These are phyloP conservation scores for Phlebiopsis flavidoalba DNA, from an alignment of 768 basidiomycete genomes.

Conservation along the genomic window DNA sequence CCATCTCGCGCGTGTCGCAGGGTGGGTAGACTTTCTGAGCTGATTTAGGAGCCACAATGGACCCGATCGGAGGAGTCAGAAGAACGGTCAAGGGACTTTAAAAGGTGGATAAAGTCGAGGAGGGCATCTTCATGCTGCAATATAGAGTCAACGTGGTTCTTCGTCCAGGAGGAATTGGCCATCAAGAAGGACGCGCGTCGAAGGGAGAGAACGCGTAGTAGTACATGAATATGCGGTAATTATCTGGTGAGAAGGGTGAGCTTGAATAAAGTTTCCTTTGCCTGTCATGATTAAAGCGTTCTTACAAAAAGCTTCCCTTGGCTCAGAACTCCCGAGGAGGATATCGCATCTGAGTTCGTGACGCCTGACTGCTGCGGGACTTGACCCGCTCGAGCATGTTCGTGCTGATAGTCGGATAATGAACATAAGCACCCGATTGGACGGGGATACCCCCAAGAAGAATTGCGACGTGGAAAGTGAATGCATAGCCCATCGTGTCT, in stretches of 20 bases:
- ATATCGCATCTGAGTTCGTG: conserved; percentile 56
- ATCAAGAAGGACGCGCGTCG: conserved; percentile 71
- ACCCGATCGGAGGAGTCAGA: conserved; percentile 7
- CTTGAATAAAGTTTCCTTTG: conserved; percentile 17
- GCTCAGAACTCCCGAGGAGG: conserved; percentile 51
- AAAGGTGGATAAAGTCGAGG: conserved; percentile 40
- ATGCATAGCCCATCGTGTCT: conserved; percentile 99
- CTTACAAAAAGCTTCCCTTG: conserved; percentile 57
- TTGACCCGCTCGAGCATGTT: conserved; percentile 86
- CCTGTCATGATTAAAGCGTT: not conserved
- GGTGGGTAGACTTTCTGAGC: conserved; percentile 80
- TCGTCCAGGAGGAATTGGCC: conserved; percentile 97
- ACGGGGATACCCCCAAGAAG: conserved; percentile 63
- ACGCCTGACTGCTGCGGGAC: conserved; percentile 49
- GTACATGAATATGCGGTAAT: conserved; percentile 82
- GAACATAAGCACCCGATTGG: conserved; percentile 89
- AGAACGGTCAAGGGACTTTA: conserved; percentile 38
- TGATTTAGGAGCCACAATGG: conserved; percentile 13
- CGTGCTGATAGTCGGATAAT: conserved; percentile 95
- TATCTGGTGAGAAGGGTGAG: conserved; percentile 35
- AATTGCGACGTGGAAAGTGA: conserved; percentile 78
- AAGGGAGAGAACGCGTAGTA: conserved; percentile 77
- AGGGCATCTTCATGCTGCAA: conserved; percentile 49
- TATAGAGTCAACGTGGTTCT: conserved; percentile 74
- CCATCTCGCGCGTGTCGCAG: conserved; percentile 79